These are phyloP conservation scores for Thermothelomyces thermophilus DNA, from an alignment of 2,329 filamentous ascomycete genomes.

Conservation along the genomic window DNA sequence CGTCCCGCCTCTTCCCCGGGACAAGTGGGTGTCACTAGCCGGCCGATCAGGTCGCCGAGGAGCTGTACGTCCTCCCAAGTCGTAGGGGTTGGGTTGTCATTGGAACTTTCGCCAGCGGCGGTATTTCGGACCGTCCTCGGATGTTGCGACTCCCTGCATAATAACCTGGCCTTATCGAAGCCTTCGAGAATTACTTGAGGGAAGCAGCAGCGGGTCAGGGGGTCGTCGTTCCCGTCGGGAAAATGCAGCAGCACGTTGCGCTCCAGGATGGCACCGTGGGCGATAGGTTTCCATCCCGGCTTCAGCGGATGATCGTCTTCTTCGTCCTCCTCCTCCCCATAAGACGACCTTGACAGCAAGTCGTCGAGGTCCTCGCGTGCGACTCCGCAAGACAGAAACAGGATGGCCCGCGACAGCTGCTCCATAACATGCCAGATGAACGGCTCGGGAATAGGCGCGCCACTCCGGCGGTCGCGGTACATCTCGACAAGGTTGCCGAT, in stretches of 20 bases:
- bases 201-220: constrained; percentile 1
- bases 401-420: constrained; percentile 14
- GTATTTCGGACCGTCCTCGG: no score
- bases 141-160: background rate
- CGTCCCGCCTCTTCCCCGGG: no score
- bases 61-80: no score
- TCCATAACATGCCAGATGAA: constrained; percentile 20
- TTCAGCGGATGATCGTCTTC: background rate
- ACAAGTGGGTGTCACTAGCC: no score
- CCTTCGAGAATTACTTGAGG: constrained; percentile 13
- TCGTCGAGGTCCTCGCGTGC: background rate
- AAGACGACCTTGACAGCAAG: background rate
- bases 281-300: constrained; percentile 1
- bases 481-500: constrained; percentile 12
- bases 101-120: no score
- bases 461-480: background rate
- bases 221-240: background rate
- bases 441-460: constrained; percentile 10
- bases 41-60: no score
- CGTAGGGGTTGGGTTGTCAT: no score
- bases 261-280: constrained; percentile 8
- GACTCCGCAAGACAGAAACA: constrained; percentile 9
- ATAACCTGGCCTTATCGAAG: constrained; percentile 10
- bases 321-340: no score
- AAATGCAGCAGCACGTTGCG: constrained; percentile 15